Conservation (phyloP, 306 rosid species). For the Malus fusca region DNA sequence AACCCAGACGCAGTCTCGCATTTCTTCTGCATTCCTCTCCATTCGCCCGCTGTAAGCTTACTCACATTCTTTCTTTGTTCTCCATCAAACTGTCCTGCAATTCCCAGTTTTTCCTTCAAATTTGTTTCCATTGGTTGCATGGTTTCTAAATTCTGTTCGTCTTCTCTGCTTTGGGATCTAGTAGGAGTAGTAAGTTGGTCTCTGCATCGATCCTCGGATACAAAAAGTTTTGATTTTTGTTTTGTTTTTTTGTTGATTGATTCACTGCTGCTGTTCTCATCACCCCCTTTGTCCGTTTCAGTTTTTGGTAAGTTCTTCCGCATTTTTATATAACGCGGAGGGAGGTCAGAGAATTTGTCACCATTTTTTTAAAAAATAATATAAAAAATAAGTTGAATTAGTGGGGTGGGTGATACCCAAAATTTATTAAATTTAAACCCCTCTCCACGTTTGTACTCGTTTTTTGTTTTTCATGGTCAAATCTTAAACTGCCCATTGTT, state of each 20-base stretch:
- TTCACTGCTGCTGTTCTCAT: slow-evolving; percentile 4
- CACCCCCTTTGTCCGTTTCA: background rate
- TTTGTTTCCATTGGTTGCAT: too few relatives aligned
- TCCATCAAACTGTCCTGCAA: background rate
- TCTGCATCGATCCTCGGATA: background rate
- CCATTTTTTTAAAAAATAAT: background rate
- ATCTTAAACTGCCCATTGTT: background rate
- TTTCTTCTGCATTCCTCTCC: background rate
- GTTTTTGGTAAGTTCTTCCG: slow-evolving; percentile 1
- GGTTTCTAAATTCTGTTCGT: background rate
- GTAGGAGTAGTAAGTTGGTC: background rate
- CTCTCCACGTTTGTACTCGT: slow-evolving; percentile 22
- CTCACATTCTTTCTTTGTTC: background rate
- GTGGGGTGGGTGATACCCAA: slow-evolving; percentile 17
- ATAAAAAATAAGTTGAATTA: background rate
- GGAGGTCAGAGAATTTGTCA: slow-evolving; percentile 8
- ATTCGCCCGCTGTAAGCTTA: background rate
- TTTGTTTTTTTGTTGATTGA: slow-evolving; percentile 2
- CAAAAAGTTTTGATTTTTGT: background rate
- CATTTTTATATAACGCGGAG: slow-evolving; percentile 1
- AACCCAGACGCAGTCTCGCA: background rate
- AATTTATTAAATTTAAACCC: slow-evolving; percentile 11
- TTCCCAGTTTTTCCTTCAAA: background rate
- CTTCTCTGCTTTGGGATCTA: background rate
- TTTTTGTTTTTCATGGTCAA: background rate